Evolutionary conservation across 495 filamentous ascomycete species (phyloP), one percentile per base, ranked within the genome.

Genomic region (Penicillium paxilli): DNA sequence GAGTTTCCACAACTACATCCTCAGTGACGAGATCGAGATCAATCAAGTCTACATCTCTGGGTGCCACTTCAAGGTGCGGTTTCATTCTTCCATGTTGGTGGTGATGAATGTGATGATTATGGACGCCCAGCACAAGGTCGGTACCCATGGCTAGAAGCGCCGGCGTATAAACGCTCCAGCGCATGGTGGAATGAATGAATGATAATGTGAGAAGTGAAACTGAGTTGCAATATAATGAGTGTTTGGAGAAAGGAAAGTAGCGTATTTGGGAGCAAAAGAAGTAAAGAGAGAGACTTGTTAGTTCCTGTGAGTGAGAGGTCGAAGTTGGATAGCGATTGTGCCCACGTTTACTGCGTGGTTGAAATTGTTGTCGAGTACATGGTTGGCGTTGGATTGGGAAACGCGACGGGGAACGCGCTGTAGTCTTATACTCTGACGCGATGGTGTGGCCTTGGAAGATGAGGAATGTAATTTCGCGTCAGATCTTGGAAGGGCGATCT

Each of bases 401-500:
- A 40, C 51, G 54, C 50, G 48, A 50, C 6, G 2, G 53, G 35
- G 23, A 58, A 49, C 49, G 49, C 47, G 55, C 55, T 28, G 16
- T 25, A 40, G 16, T 25, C 63, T 59, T 59, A 59, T 64, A 64
- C 5, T 51, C 16, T 19, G n/a, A 28, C 41, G 37, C 23, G 48
- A 57, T 2, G 44, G 23, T 62, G 55, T 58, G 42, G 63, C n/a
- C 54, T 46, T 35, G 17, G 23, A n/a, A 24, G 32, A 50, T 53
- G 44, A 51, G 59, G 64, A 67, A 67, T 67, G 64, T 33, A 51
- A 22, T 26, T 25, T 47, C 55, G 44, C 54, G 49, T 59, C 42
- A 32, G 53, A 48, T 48, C 49, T 51, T n/a, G 17, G 30, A 52
- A 65, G 56, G 56, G 58, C 23, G 28, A 42, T 44, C 26, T 37